These are phyloP conservation scores for Lodderomyces margitis DNA, from an alignment of 1,139 yeast genomes.

Conservation along the genomic window DNA sequence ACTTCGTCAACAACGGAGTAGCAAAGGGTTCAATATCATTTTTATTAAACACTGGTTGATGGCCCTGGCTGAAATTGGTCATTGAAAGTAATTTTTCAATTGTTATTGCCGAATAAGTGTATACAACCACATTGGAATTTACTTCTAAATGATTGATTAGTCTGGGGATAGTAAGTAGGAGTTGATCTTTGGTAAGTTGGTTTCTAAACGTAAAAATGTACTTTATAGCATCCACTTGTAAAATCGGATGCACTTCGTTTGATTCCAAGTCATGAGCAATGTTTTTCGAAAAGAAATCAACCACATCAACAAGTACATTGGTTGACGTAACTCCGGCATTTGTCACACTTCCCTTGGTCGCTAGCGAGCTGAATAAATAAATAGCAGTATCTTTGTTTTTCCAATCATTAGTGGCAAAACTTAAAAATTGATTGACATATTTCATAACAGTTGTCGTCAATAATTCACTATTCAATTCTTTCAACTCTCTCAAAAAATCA, in stretches of 20 bases:
- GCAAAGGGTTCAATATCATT: conserved; percentile 55
- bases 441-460: conserved; percentile 74
- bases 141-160: conserved; percentile 62
- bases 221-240: conserved; percentile 90
- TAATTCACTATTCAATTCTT: conserved; percentile 70
- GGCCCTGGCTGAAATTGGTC: conserved; percentile 53
- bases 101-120: conserved; percentile 91
- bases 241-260: conserved; percentile 57
- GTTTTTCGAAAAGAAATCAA: conserved; percentile 75
- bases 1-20: conserved; percentile 56
- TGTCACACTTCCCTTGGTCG: conserved; percentile 85
- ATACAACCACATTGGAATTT: conserved; percentile 71
- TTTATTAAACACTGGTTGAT: conserved; percentile 62
- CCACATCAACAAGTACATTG: conserved; percentile 80
- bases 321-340: conserved; percentile 87
- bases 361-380: conserved; percentile 82
- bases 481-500: conserved; percentile 84
- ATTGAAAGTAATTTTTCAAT: conserved; percentile 84
- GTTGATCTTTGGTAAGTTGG: conserved; percentile 84
- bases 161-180: conserved; percentile 77
- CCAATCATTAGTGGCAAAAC: conserved; percentile 61
- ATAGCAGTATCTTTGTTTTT: conserved; percentile 83
- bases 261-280: conserved; percentile 77
- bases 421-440: conserved; percentile 71
- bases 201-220: conserved; percentile 88